These are phyloP conservation scores for Amaranthus tricolor DNA, from an alignment of 179 eudicot genomes.

Conservation along the genomic window DNA sequence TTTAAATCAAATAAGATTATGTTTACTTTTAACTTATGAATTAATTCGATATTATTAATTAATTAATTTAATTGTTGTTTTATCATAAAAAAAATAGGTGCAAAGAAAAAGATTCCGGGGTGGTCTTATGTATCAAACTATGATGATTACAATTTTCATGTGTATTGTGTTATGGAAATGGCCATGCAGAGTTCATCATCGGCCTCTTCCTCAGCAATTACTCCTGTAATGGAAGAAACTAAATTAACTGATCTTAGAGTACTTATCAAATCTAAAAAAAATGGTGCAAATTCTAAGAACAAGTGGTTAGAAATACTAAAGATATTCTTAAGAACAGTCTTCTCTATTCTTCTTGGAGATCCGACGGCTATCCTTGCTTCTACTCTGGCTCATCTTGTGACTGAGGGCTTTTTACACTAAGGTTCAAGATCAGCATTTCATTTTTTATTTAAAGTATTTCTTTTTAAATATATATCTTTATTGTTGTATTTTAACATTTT, in stretches of 20 bases:
- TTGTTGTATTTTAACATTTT: no score
- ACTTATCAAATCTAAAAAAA: neutral
- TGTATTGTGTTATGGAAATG: slow-evolving; percentile 26
- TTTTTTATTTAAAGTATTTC: no score
- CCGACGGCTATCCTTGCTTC: slow-evolving; percentile 18
- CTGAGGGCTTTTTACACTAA: neutral
- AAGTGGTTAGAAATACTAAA: slow-evolving; percentile 10
- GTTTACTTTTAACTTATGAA: no score
- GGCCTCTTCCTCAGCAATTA: no score
- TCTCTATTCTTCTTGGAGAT: slow-evolving; percentile 22
- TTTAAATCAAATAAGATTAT: no score
- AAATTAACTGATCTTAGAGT: no score
- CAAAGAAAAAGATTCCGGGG: slow-evolving; percentile 20
- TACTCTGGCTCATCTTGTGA: slow-evolving; percentile 14
- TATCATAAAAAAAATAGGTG: neutral
- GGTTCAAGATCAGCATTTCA: neutral
- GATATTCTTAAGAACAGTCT: neutral
- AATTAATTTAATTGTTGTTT: no score
- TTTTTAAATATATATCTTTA: no score
- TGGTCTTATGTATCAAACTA: slow-evolving; percentile 15
- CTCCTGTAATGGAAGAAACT: no score
- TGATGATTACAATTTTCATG: slow-evolving; percentile 18
- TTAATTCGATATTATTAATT: no score
- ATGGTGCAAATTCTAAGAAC: neutral
- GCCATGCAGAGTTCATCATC: neutral